Conservation (phyloP, 129 eudicot genomes). For the Cynara cardunculus region DNA sequence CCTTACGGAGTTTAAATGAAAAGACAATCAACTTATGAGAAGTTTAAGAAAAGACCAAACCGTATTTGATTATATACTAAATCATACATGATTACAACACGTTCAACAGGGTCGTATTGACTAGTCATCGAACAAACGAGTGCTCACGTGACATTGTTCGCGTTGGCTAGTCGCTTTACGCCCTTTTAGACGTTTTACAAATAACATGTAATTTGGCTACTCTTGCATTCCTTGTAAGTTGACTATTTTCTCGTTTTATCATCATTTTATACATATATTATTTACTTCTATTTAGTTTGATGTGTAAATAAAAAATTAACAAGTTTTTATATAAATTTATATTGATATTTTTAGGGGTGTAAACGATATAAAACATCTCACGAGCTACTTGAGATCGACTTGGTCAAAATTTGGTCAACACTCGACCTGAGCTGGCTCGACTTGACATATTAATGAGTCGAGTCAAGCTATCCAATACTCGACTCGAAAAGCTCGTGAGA, state of each 20-base stretch:
- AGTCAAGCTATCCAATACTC: too few species aligned
- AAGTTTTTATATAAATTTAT: neutral
- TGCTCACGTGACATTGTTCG: neutral
- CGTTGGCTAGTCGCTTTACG: neutral
- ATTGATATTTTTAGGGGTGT: too few species aligned
- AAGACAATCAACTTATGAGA: neutral
- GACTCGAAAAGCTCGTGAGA: too few species aligned
- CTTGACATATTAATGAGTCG: too few species aligned
- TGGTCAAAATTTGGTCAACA: too few species aligned
- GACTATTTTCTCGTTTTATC: neutral
- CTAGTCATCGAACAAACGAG: neutral
- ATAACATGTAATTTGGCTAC: neutral
- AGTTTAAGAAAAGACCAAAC: neutral
- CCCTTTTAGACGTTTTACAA: neutral
- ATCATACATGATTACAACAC: too few species aligned
- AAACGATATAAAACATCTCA: too few species aligned
- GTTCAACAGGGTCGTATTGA: neutral
- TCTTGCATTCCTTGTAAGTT: neutral
- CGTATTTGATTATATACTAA: too few species aligned
- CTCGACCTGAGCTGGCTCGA: too few species aligned
- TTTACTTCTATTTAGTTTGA: neutral
- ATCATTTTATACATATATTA: neutral
- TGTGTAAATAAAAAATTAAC: neutral
- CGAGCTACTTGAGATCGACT: too few species aligned
- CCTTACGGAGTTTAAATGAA: too few species aligned